Conservation (phyloP, 345 rosid species). For the Gossypium sturtianum region DNA sequence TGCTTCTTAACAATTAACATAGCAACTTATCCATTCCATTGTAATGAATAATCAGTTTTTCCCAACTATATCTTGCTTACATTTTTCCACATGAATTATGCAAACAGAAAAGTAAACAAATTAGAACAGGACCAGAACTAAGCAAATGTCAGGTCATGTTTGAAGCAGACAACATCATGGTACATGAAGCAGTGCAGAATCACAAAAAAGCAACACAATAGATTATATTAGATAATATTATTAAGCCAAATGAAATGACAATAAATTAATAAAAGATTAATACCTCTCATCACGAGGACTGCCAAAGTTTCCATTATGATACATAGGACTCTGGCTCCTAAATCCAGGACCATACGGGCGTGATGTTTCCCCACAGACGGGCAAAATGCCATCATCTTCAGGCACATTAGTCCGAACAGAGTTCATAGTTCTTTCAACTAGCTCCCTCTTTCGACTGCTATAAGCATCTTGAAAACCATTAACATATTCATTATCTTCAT, state of each 20-base stretch:
- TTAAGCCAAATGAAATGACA: background rate
- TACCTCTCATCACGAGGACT: slow-evolving; percentile 28
- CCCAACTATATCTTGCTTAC: background rate
- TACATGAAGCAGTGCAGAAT: background rate
- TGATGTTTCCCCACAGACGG: slow-evolving; percentile 27
- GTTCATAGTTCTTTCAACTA: slow-evolving; percentile 18
- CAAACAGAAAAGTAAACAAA: background rate
- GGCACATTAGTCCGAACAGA: slow-evolving; percentile 35
- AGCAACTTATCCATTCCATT: background rate
- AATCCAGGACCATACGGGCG: slow-evolving; percentile 28
- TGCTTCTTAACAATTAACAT: slow-evolving; percentile 1
- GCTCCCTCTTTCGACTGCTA: slow-evolving; percentile 29
- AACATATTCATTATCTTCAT: slow-evolving; percentile 27
- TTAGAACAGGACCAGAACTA: background rate
- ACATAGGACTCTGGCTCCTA: slow-evolving; percentile 29
- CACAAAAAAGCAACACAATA: background rate
- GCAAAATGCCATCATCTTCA: slow-evolving; percentile 37
- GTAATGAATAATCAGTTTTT: background rate
- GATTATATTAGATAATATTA: background rate
- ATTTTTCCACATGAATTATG: background rate
- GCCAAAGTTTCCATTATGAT: slow-evolving; percentile 31
- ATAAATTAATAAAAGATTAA: background rate
- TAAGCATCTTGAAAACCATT: slow-evolving; percentile 31
- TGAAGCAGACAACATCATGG: background rate
- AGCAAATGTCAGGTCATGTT: background rate